A percentile compares a stretch with the other conserved stretches of the same genome.
These are phyloP conservation scores for Brettanomyces anomalus DNA, from an alignment of 805 yeast species.

Conservation along the genomic window DNA sequence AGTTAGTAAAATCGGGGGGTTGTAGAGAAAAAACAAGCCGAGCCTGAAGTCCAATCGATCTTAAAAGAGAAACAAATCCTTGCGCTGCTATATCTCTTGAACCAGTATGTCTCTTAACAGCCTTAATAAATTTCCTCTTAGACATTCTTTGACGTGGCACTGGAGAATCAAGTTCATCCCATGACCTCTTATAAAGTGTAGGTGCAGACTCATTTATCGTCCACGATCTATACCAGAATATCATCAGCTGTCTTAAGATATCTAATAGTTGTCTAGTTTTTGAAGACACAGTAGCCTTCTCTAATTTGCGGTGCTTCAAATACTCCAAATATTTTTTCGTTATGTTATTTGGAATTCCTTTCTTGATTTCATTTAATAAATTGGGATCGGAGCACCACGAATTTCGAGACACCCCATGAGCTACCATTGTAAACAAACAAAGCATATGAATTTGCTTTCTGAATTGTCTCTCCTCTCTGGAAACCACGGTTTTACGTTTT, in stretches of 20 bases:
- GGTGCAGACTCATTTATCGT: slow-evolving; percentile 34
- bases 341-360: slow-evolving; percentile 38
- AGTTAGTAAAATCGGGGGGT: slow-evolving; percentile 73
- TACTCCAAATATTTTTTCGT: slow-evolving; percentile 34
- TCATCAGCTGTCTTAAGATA: slow-evolving; percentile 61
- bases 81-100: slow-evolving; percentile 75
- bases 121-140: slow-evolving; percentile 33
- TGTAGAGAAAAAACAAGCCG: slow-evolving; percentile 78
- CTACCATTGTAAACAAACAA: slow-evolving; percentile 47
- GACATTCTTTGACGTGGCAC: slow-evolving; percentile 19
- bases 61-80: slow-evolving; percentile 70
- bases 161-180: slow-evolving; percentile 36
- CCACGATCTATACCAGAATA: slow-evolving; percentile 39
- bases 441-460: slow-evolving; percentile 52
- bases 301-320: slow-evolving; percentile 11
- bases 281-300: slow-evolving; percentile 25
- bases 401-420: slow-evolving; percentile 64
- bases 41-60: slow-evolving; percentile 64
- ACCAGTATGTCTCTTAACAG: slow-evolving; percentile 46
- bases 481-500: slow-evolving; percentile 28
- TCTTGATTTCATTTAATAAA: slow-evolving; percentile 32
- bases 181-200: slow-evolving; percentile 33
- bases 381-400: slow-evolving; percentile 55
- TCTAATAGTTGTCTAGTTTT: slow-evolving; percentile 65
- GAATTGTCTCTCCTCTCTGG: slow-evolving; percentile 44